phyloP scores from a whole-genome alignment of 2,329 filamentous ascomycete genomes.

The Trichophaea hybrida region DNA sequence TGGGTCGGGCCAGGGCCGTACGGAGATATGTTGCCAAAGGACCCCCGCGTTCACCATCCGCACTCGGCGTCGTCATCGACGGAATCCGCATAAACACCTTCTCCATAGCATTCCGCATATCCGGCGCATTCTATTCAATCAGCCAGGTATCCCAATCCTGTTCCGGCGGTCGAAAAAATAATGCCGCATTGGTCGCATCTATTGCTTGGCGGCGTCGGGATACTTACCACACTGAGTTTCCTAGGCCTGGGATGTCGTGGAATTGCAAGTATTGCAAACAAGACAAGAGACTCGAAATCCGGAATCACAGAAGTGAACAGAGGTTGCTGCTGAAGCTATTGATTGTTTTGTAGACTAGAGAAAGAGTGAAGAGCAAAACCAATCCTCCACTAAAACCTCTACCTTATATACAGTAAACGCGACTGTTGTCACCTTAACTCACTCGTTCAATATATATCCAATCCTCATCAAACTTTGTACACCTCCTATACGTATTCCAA shows the following conservation, averaged over 20 bases:
- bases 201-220: background rate
- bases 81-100: background rate
- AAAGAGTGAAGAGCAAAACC: too few species aligned
- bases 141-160: slow-evolving; percentile 23
- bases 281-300: too few species aligned
- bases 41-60: background rate
- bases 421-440: too few species aligned
- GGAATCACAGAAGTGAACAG: too few species aligned
- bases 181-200: slow-evolving; percentile 27
- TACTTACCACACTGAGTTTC: background rate
- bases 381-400: too few species aligned
- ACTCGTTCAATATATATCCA: too few species aligned
- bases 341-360: too few species aligned
- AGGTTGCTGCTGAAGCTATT: too few species aligned
- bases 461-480: too few species aligned
- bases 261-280: too few species aligned
- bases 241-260: background rate
- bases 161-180: slow-evolving; percentile 30
- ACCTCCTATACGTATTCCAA: too few species aligned
- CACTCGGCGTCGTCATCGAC: background rate
- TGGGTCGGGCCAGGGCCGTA: background rate
- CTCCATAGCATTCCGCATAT: background rate
- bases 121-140: background rate
- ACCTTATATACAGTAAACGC: too few species aligned
- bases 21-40: background rate